Evolutionary conservation across 2,329 filamentous ascomycete genomes (phyloP).

Genomic region (Curvularia sp.): DNA sequence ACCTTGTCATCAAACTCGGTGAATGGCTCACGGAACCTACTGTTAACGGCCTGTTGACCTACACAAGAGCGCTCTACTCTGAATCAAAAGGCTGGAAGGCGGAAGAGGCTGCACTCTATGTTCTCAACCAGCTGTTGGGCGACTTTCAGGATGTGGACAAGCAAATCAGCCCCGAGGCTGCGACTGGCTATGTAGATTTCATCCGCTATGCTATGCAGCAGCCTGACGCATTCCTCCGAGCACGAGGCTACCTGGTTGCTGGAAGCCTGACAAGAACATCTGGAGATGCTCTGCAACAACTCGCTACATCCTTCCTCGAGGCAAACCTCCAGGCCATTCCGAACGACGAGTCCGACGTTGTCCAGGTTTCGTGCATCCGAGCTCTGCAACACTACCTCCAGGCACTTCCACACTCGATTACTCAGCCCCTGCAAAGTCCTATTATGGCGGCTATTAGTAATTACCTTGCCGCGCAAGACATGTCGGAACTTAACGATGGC

Average conservation of each 20-base stretch:
- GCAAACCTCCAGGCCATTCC: slow-evolving; percentile 77
- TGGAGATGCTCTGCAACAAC: slow-evolving; percentile 59
- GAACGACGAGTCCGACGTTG: slow-evolving; percentile 80
- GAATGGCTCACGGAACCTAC: slow-evolving; percentile 84
- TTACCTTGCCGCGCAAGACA: slow-evolving; percentile 81
- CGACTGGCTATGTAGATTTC: slow-evolving; percentile 78
- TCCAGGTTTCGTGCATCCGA: slow-evolving; percentile 90
- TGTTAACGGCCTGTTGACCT: slow-evolving; percentile 78
- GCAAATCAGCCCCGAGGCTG: slow-evolving; percentile 71
- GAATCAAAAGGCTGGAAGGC: slow-evolving; percentile 63
- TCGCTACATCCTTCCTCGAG: slow-evolving; percentile 71
- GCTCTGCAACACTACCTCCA: slow-evolving; percentile 75
- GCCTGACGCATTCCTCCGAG: slow-evolving; percentile 78
- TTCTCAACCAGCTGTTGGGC: slow-evolving; percentile 82
- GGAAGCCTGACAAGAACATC: slow-evolving; percentile 77
- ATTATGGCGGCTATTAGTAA: slow-evolving; percentile 68
- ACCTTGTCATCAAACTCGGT: slow-evolving; percentile 88
- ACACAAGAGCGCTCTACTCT: slow-evolving; percentile 77
- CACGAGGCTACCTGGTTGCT: slow-evolving; percentile 85
- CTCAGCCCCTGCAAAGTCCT: slow-evolving; percentile 64
- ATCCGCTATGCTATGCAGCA: slow-evolving; percentile 77
- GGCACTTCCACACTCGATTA: slow-evolving; percentile 58
- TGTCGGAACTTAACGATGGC: slow-evolving; percentile 82
- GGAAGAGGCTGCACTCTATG: slow-evolving; percentile 82
- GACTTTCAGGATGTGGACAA: slow-evolving; percentile 83